A percentile compares a stretch with the other conserved stretches of the same genome.
Evolutionary conservation across 495 filamentous ascomycete species (phyloP).

Genomic region (Penicillium pulvis): DNA sequence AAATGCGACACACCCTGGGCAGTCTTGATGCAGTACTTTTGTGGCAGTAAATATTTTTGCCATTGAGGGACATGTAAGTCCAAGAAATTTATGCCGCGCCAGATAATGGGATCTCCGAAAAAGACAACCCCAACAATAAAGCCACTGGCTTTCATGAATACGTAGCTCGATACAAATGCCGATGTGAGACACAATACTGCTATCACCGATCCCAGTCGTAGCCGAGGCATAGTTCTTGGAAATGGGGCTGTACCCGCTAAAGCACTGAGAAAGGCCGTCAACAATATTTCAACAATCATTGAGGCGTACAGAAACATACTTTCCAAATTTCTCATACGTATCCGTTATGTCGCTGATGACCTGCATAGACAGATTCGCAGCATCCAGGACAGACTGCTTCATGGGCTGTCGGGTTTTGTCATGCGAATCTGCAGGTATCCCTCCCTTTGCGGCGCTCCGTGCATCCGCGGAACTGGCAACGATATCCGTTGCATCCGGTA

Average conservation of each 20-base stretch:
- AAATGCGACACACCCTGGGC: too few species aligned
- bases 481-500: slow-evolving; percentile 66
- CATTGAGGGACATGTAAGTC: slow-evolving; percentile 71
- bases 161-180: slow-evolving; percentile 64
- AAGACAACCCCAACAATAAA: slow-evolving; percentile 70
- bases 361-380: slow-evolving; percentile 75
- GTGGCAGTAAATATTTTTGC: slow-evolving; percentile 70
- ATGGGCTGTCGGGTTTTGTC: slow-evolving; percentile 84
- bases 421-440: slow-evolving; percentile 47
- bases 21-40: slow-evolving; percentile 50
- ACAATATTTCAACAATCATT: not conserved
- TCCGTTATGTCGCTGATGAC: slow-evolving; percentile 71
- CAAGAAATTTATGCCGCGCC: slow-evolving; percentile 59
- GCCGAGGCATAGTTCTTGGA: slow-evolving; percentile 57
- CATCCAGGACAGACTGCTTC: slow-evolving; percentile 73
- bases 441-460: slow-evolving; percentile 55
- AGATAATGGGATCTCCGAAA: slow-evolving; percentile 78
- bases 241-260: slow-evolving; percentile 78
- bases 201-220: slow-evolving; percentile 64
- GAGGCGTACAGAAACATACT: slow-evolving; percentile 47
- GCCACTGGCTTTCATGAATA: slow-evolving; percentile 65
- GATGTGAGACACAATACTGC: slow-evolving; percentile 60
- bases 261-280: slow-evolving; percentile 48
- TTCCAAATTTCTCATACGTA: slow-evolving; percentile 77
- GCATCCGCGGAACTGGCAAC: slow-evolving; percentile 56